Evolutionary conservation across 257 asterid genomes (phyloP).

Genomic region (Primulina tabacum): DNA sequence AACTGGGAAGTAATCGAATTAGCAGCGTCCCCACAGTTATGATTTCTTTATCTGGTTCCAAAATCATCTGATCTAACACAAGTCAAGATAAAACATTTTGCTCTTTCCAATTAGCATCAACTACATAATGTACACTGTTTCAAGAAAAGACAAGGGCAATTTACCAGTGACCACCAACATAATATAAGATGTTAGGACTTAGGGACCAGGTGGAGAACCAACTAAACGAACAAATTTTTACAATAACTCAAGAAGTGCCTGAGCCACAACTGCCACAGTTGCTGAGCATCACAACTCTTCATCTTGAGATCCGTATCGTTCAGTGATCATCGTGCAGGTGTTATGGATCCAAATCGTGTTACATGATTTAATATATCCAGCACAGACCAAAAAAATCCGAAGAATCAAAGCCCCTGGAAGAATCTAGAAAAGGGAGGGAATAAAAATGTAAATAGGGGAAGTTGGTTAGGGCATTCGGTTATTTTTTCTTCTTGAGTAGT

Average conservation of each 20-base stretch:
- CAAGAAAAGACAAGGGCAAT: too few relatives aligned
- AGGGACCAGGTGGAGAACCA: neutral
- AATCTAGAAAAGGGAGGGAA: neutral
- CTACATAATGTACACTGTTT: too few relatives aligned
- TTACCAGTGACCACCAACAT: neutral
- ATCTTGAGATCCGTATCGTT: too few relatives aligned
- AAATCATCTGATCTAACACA: too few relatives aligned
- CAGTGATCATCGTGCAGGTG: neutral
- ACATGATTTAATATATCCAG: neutral
- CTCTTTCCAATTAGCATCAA: too few relatives aligned
- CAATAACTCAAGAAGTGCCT: neutral
- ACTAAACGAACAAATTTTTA: neutral
- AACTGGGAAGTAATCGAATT: too few relatives aligned
- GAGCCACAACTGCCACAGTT: conserved; percentile 27
- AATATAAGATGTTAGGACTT: neutral
- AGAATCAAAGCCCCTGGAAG: neutral
- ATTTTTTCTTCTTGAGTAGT: too few relatives aligned
- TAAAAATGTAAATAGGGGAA: too few relatives aligned
- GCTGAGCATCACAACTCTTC: conserved; percentile 19
- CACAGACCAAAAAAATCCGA: neutral
- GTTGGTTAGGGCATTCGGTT: too few relatives aligned
- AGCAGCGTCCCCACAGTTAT: too few relatives aligned
- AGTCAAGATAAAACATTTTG: too few relatives aligned
- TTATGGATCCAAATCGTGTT: neutral
- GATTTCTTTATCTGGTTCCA: too few relatives aligned